These are phyloP conservation scores for Dovyalis caffra DNA, from an alignment of 345 rosid genomes.

Conservation along the genomic window DNA sequence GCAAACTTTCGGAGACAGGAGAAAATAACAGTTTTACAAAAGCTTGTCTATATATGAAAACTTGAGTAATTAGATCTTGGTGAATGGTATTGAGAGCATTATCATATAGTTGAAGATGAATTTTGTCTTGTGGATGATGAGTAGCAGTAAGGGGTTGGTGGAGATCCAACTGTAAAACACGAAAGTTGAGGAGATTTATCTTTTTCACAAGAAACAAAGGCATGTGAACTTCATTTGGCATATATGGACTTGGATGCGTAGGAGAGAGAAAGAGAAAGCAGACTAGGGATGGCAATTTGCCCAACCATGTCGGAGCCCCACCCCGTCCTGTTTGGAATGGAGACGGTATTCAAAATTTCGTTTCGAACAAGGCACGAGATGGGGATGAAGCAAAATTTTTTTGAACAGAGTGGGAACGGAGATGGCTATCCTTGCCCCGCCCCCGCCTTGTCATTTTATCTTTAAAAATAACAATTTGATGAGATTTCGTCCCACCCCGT, in stretches of 20 bases:
- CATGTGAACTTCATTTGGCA: constrained; percentile 74
- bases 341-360: too few species aligned
- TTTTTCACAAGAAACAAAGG: constrained; percentile 42
- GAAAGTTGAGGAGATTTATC: constrained; percentile 27
- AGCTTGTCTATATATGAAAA: neutral
- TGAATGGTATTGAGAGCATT: constrained; percentile 14
- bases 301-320: too few species aligned
- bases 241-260: constrained; percentile 26
- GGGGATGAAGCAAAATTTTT: too few species aligned
- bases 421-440: too few species aligned
- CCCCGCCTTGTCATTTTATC: too few species aligned
- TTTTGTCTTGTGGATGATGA: constrained; percentile 28
- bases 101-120: constrained; percentile 28
- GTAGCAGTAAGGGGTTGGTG: constrained; percentile 26
- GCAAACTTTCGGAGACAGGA: constrained; percentile 18
- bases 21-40: constrained; percentile 16
- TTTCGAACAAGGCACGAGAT: too few species aligned
- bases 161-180: constrained; percentile 35
- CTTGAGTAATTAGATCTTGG: constrained; percentile 20
- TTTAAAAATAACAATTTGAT: too few species aligned
- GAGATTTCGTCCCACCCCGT: too few species aligned
- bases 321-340: too few species aligned
- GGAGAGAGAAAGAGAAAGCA: too few species aligned
- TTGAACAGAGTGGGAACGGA: too few species aligned
- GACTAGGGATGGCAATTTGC: too few species aligned